Base-by-base conservation (phyloP, 169 alveolate genomes). In the Plasmodium relictum region DNA sequence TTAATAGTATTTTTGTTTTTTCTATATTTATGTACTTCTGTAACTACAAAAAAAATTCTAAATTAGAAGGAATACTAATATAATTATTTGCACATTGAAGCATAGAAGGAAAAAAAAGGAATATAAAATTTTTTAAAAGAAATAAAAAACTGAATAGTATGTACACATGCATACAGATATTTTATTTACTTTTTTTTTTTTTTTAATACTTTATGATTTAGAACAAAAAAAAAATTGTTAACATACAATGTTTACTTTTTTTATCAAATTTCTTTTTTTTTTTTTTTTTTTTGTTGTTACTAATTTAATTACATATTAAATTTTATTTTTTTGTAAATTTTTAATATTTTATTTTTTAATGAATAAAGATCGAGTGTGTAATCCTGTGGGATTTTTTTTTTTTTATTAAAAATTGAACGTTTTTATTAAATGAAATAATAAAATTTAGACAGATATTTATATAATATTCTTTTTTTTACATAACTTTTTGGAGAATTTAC, bases 161-260 rank as follows among this genome's bases (percentile, higher is more conserved):
- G 39, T 61, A 26, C 70, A 61, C 70, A 8, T 61, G 70, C 9
- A 8, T 61, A 22, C 39, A 26, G n/a, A n/a, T 20, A 61, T 61
- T 65, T 31, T 39, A 31, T 31, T 65, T 65, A 7, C 31, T 65
- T 65, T 65, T 39, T 26, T 65, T 39, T 65, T 31, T 26, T 37
- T 39, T 39, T 31, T 26, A 8, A 62, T 24, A 12, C 6, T n/a
- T 26, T 65, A 20, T 26, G 5, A 37, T 6, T 65, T 37, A 65
- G 73, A 26, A 65, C 52, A 39, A 26, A 39, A 58, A 18, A 7
- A 58, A 16, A 18, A 58, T 10, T 48, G 59, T 48, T 48, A 10
- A 31, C 5, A n/a, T 48, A 12, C 18, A 48, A n/a, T 48, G 1
- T 48, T 48, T 48, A 2, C 5, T 48, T 48, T 12, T 48, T 48